A percentile compares a stretch with the other conserved stretches of the same genome.
Evolutionary conservation across 257 asterid genomes (phyloP).

Genomic region (Coffea canephora): DNA sequence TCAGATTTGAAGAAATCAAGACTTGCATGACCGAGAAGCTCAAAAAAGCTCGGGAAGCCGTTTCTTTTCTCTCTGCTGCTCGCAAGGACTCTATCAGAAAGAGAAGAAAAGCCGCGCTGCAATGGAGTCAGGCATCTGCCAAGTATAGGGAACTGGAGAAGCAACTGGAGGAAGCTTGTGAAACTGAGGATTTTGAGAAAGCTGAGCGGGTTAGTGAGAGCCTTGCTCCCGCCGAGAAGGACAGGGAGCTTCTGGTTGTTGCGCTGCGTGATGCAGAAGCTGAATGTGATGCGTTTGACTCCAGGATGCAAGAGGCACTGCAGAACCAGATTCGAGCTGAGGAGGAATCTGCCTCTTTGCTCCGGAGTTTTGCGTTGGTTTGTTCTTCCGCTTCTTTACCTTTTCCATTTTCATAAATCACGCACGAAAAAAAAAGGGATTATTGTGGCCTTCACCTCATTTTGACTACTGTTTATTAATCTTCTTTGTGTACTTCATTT

Average conservation of each 20-base stretch:
- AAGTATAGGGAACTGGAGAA: slow-evolving; percentile 35
- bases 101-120: slow-evolving; percentile 38
- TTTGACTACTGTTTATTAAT: not conserved
- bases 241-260: slow-evolving; percentile 24
- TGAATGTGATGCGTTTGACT: slow-evolving; percentile 31
- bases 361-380: slow-evolving; percentile 36
- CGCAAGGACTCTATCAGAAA: slow-evolving; percentile 36
- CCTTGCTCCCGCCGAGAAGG: slow-evolving; percentile 41
- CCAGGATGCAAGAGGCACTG: slow-evolving; percentile 34
- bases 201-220: slow-evolving; percentile 44
- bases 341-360: slow-evolving; percentile 43
- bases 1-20: slow-evolving; percentile 30
- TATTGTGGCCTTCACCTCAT: too few relatives aligned
- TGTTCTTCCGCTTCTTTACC: slow-evolving; percentile 7
- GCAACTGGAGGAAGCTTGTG: slow-evolving; percentile 46
- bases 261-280: slow-evolving; percentile 37
- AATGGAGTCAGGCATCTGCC: slow-evolving; percentile 30
- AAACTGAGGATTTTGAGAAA: slow-evolving; percentile 47
- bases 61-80: slow-evolving; percentile 25
- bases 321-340: slow-evolving; percentile 35
- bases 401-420: too few relatives aligned
- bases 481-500: not conserved
- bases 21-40: slow-evolving; percentile 26
- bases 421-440: too few relatives aligned
- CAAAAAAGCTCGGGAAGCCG: slow-evolving; percentile 28